These are phyloP conservation scores for Sporothrix inflata DNA, from an alignment of 2,329 filamentous ascomycete species.

Conservation along the genomic window DNA sequence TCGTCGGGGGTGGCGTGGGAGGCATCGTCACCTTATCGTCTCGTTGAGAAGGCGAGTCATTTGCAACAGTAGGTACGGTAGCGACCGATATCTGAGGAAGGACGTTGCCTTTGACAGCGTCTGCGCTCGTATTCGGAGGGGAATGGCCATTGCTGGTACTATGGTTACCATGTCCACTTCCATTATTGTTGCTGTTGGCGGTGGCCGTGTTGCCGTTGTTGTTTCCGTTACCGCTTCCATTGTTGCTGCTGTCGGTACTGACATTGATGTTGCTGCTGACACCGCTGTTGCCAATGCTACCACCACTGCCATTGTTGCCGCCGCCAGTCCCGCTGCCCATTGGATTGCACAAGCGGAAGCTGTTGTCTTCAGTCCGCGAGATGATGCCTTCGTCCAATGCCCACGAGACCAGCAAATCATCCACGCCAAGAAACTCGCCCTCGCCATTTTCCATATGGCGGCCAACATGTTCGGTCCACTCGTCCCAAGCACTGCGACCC, in stretches of 20 bases:
- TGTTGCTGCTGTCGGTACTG: background rate
- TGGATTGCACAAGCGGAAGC: slow-evolving; percentile 57
- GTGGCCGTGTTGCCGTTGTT: background rate
- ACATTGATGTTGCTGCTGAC: background rate
- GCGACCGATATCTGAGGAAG: background rate
- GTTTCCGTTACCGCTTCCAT: background rate
- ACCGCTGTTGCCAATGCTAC: background rate
- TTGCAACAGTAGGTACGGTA: background rate
- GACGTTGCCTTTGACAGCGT: background rate
- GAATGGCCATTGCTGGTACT: background rate
- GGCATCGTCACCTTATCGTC: background rate
- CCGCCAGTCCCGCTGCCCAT: slow-evolving; percentile 38
- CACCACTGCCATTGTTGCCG: slow-evolving; percentile 12
- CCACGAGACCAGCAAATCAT: slow-evolving; percentile 62
- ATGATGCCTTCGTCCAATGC: slow-evolving; percentile 67
- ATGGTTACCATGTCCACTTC: background rate
- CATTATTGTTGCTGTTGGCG: background rate
- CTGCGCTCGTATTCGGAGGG: background rate
- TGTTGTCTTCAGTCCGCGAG: slow-evolving; percentile 58
- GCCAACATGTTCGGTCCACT: slow-evolving; percentile 90
- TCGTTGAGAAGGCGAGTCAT: background rate
- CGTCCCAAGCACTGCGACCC: slow-evolving; percentile 78
- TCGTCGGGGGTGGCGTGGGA: slow-evolving; percentile 9
- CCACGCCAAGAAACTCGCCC: slow-evolving; percentile 59
- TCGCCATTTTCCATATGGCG: slow-evolving; percentile 81